phyloP scores from a whole-genome alignment of 495 filamentous ascomycete genomes.

The Penicillium parvum region DNA sequence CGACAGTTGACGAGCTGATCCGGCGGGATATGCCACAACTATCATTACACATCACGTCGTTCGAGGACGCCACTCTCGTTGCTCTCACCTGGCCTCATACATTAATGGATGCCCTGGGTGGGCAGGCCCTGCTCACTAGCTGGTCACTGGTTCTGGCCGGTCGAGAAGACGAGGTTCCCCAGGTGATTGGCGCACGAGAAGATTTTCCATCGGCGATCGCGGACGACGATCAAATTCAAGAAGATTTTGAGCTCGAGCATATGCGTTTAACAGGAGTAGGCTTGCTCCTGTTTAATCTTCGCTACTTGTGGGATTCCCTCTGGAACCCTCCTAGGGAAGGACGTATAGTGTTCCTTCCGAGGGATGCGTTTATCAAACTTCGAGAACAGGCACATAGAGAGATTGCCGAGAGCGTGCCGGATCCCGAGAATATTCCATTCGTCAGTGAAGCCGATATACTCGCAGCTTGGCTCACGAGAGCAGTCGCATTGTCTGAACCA shows the following conservation, averaged over 20 bases:
- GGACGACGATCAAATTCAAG: neutral
- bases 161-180: constrained; percentile 14
- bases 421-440: constrained; percentile 1
- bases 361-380: constrained; percentile 1
- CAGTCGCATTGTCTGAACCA: constrained; percentile 5
- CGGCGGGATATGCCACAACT: constrained; percentile 40
- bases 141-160: constrained; percentile 20
- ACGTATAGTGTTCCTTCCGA: constrained; percentile 9
- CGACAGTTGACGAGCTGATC: constrained; percentile 30
- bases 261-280: constrained; percentile 2
- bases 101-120: constrained; percentile 44
- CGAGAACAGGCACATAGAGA: neutral
- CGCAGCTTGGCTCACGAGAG: constrained; percentile 10
- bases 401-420: neutral
- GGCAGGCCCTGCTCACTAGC: constrained; percentile 8
- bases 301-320: constrained; percentile 12
- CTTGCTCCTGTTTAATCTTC: constrained; percentile 5
- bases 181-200: constrained; percentile 14
- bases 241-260: constrained; percentile 5
- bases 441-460: constrained; percentile 17
- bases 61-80: constrained; percentile 46
- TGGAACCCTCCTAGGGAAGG: constrained; percentile 6
- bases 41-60: constrained; percentile 43
- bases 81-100: constrained; percentile 44
- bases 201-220: constrained; percentile 8